phyloP scores from a whole-genome alignment of 208 protist species.

The Acanthamoeba sp. region DNA sequence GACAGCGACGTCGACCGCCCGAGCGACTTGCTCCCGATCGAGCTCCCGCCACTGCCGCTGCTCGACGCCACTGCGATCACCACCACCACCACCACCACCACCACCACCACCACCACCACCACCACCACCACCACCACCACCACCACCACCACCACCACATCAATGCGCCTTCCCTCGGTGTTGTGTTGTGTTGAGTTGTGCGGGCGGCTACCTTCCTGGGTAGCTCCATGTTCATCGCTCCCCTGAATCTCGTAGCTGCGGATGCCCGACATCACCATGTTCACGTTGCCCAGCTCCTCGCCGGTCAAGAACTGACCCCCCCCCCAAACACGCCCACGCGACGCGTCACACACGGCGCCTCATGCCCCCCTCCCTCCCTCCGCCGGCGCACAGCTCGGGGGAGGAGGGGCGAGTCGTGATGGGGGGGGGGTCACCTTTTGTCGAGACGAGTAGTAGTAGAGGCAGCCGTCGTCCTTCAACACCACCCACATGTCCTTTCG shows the following conservation, averaged over 20 bases:
- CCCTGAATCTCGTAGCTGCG: background rate
- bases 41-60: no score
- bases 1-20: background rate
- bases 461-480: background rate
- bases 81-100: no score
- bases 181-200: background rate
- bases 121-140: no score
- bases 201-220: no score
- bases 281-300: background rate
- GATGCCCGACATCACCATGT: conserved; percentile 39
- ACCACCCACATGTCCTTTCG: conserved; percentile 9
- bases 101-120: no score
- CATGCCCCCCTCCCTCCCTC: no score
- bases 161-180: no score
- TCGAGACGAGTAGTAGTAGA: conserved; percentile 6
- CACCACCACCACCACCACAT: no score
- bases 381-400: no score
- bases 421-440: background rate
- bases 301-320: background rate
- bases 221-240: background rate
- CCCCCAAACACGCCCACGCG: background rate
- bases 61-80: no score
- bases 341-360: no score
- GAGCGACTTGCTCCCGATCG: background rate
- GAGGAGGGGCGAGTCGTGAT: background rate